A percentile compares a stretch with the other conserved stretches of the same genome.
phyloP scores from a whole-genome alignment of 345 rosid genomes.

The Dovyalis caffra region DNA sequence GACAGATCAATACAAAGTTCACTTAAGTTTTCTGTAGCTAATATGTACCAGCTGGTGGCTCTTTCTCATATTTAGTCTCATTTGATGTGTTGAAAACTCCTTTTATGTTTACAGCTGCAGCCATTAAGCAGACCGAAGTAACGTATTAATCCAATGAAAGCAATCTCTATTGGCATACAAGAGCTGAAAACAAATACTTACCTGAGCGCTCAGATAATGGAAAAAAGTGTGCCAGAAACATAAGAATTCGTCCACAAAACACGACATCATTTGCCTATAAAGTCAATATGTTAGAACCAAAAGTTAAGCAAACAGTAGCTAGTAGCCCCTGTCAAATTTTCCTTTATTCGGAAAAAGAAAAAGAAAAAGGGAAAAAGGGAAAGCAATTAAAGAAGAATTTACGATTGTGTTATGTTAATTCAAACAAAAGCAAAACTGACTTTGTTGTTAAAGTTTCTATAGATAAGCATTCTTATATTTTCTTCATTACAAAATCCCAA shows the following conservation, averaged over 20 bases:
- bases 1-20: constrained; percentile 16
- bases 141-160: constrained; percentile 11
- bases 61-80: constrained; percentile 90
- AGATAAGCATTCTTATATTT: not conserved
- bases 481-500: not conserved
- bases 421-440: constrained; percentile 8
- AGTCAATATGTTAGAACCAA: constrained; percentile 15
- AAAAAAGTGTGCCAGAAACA: constrained; percentile 94
- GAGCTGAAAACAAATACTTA: constrained; percentile 25
- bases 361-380: not conserved
- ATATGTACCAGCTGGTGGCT: constrained; percentile 70
- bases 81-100: constrained; percentile 97
- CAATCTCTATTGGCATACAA: constrained; percentile 1
- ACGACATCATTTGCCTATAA: constrained; percentile 93
- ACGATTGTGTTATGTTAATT: not conserved
- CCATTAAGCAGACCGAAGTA: constrained; percentile 22
- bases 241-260: constrained; percentile 93
- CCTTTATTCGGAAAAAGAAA: not conserved
- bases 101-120: constrained; percentile 96
- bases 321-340: not conserved
- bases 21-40: not conserved
- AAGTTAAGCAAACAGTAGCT: not conserved
- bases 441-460: not conserved
- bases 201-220: constrained; percentile 98
- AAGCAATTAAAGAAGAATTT: not conserved